Evolutionary conservation across 129 eudicot species (phyloP).

Genomic region (Pulicaria dysenterica): DNA sequence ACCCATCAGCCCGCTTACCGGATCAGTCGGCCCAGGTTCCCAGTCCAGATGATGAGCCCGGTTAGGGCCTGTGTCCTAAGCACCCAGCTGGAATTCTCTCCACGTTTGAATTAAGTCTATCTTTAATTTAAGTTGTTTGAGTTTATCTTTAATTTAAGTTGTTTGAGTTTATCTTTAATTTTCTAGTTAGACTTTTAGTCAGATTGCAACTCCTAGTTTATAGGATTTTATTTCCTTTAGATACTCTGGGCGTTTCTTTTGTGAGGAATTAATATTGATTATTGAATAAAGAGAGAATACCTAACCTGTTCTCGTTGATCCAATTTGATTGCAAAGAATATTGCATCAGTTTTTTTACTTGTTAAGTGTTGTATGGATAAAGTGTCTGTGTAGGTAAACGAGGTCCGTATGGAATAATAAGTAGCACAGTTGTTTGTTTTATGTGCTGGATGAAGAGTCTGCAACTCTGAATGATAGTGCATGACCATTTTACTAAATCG

Average conservation of each 20-base stretch:
- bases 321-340: slow-evolving; percentile 4
- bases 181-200: slow-evolving; percentile 1
- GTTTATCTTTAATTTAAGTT: neutral
- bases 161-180: neutral
- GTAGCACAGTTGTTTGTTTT: too few species aligned
- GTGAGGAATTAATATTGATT: neutral
- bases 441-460: too few species aligned
- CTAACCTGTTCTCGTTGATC: neutral
- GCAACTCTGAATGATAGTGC: too few species aligned
- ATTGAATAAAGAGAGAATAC: slow-evolving; percentile 4
- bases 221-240: neutral
- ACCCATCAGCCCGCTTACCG: neutral
- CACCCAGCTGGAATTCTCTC: slow-evolving; percentile 8
- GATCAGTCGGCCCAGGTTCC: neutral
- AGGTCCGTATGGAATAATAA: too few species aligned
- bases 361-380: too few species aligned
- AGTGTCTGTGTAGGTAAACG: too few species aligned
- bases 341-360: neutral
- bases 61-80: too few species aligned
- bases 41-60: neutral
- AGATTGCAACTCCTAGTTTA: neutral
- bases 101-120: neutral
- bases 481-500: too few species aligned
- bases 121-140: neutral
- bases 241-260: neutral